Percentiles rank a stretch among this genome's conserved stretches.
phyloP scores from a whole-genome alignment of 2,329 filamentous ascomycete genomes.

The Huntiella omanensis region DNA sequence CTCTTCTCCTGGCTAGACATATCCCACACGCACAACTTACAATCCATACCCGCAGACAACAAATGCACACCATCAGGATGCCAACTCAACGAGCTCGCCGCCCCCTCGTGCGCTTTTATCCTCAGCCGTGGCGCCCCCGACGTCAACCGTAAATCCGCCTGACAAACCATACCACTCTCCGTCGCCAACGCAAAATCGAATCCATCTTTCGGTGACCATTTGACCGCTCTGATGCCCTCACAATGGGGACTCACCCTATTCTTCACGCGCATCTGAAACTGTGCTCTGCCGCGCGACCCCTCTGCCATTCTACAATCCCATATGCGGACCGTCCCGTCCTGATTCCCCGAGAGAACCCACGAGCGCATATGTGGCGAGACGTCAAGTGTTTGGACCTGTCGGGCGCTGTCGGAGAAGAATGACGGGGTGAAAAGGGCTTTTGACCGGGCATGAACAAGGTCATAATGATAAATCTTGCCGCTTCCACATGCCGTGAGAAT shows the following conservation, averaged over 20 bases:
- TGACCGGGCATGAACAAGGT: constrained; percentile 31
- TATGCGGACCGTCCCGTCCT: constrained; percentile 43
- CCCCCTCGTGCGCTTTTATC: constrained; percentile 42
- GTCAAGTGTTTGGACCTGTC: constrained; percentile 44
- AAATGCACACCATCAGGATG: constrained; percentile 50
- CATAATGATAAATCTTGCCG: constrained; percentile 46
- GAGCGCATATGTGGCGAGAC: constrained; percentile 40
- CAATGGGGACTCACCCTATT: constrained; percentile 30
- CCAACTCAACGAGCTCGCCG: constrained; percentile 43
- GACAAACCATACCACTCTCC: constrained; percentile 40
- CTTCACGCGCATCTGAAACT: constrained; percentile 30
- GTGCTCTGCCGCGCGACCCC: constrained; percentile 20
- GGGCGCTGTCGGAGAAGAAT: constrained; percentile 40
- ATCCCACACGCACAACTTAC: constrained; percentile 47
- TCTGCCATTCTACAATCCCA: constrained; percentile 37
- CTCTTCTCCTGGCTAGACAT: constrained; percentile 41
- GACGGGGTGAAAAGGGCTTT: constrained; percentile 26
- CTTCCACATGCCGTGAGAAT: constrained; percentile 45
- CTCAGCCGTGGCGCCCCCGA: constrained; percentile 30
- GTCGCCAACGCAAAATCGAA: constrained; percentile 46
- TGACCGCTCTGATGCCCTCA: constrained; percentile 41
- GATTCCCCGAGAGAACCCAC: constrained; percentile 41
- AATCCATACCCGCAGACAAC: constrained; percentile 43
- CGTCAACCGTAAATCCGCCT: constrained; percentile 43
- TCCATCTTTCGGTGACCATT: constrained; percentile 44